Base-by-base conservation (phyloP, 352 stramenopile genomes). In the Pythium phragmitis region DNA sequence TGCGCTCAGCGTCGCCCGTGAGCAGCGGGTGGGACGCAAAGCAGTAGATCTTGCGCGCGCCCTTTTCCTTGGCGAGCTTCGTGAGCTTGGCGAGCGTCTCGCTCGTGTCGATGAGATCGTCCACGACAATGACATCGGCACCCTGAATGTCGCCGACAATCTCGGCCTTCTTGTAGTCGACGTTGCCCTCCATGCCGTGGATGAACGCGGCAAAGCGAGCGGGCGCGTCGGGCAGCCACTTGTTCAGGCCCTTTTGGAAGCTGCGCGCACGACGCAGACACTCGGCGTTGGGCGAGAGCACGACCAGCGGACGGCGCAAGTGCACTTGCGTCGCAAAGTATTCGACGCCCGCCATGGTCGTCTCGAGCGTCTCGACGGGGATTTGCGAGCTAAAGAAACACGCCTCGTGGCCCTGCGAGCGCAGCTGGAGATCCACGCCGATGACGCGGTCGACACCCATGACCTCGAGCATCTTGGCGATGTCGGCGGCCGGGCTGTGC, bases 371-470 rank as follows among this genome's bases (percentile, higher is more conserved):
- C 65, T 98, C 94, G 4, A 98, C 92, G 3, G 94, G 89, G 37
- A 96, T 76, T 48, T 87, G 72, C 48, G 88, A 91, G 72, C 85
- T 93, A 63, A 98, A 98, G 72, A 98, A 98, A 52, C 85, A 96
- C 21, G 88, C 85, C 43, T 97, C 91, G 54, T 96, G 87, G 36
- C 79, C 85, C 45, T 96, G 87, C 60, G 90, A 87, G 54, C 90
- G 91, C 66, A 96, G 80, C 73, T 98, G 90, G 17, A 98, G 69
- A 68, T 98, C 94, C 12, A 98, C 89, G 3, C 88, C 87, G 65
- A 98, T 97, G 47, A 98, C 88, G 54, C 87, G 87, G 69, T 98
- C 94, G 28, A 98, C 94, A 46, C 94, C 94, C 85, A 98, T 97
- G 42, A 97, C 92, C 70, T 98, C 87, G 26, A 98, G 74, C 89